Evolutionary conservation across 306 rosid species (phyloP).

Genomic region (Adenanthera pavonina): DNA sequence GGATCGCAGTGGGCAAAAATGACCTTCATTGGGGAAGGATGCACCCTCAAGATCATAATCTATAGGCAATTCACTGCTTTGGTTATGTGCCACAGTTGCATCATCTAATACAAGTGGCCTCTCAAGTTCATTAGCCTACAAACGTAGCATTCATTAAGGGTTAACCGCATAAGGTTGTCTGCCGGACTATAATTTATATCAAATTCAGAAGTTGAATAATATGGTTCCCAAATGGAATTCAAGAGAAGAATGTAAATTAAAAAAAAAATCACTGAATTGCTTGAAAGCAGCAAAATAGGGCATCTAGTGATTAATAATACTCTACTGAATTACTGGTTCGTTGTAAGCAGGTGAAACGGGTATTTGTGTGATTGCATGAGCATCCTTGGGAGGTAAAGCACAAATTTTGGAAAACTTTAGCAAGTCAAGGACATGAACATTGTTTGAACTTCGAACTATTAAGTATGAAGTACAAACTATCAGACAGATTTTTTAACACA

Average conservation of each 20-base stretch:
- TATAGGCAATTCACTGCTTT: conserved; percentile 49
- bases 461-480: neutral
- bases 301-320: neutral
- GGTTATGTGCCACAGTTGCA: conserved; percentile 42
- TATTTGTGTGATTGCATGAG: neutral
- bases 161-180: conserved; percentile 20
- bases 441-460: neutral
- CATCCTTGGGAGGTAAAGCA: neutral
- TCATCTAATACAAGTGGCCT: conserved; percentile 68
- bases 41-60: conserved; percentile 75
- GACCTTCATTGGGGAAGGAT: conserved; percentile 52
- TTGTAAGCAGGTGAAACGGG: neutral
- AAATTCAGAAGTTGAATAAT: neutral
- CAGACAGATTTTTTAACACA: neutral
- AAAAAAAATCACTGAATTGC: conserved; percentile 16
- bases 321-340: neutral
- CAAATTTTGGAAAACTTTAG: neutral
- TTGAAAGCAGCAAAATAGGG: neutral
- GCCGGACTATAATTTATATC: conserved; percentile 4
- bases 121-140: conserved; percentile 61
- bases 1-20: conserved; percentile 48
- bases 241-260: neutral
- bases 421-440: neutral
- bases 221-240: neutral
- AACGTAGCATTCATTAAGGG: conserved; percentile 20